Percentiles rank a stretch among this genome's conserved stretches.
These are phyloP conservation scores for Linnemannia hyalina DNA, from an alignment of 192 early-diverging fungal species.

Conservation along the genomic window DNA sequence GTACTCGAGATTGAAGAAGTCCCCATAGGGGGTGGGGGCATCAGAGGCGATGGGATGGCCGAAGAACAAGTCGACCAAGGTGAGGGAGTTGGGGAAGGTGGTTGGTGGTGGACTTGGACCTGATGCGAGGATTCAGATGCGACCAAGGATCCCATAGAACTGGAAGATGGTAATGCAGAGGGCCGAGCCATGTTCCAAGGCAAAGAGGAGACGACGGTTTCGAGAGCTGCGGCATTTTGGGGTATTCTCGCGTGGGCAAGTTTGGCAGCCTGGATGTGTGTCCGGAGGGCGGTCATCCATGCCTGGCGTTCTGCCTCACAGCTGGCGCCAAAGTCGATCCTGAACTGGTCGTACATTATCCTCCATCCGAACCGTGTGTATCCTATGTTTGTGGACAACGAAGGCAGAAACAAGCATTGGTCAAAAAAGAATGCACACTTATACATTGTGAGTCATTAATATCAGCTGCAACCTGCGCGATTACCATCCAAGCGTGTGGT, in stretches of 20 bases:
- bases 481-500: conserved; percentile 42
- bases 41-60: conserved; percentile 36
- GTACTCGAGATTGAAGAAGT: conserved; percentile 9
- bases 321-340: conserved; percentile 68
- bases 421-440: background rate
- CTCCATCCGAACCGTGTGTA: conserved; percentile 46
- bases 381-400: conserved; percentile 5
- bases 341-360: conserved; percentile 53
- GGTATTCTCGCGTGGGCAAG: conserved; percentile 20
- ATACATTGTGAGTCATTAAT: background rate
- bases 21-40: conserved; percentile 26
- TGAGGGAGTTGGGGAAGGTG: conserved; percentile 17
- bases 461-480: background rate
- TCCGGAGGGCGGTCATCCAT: conserved; percentile 64
- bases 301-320: conserved; percentile 66
- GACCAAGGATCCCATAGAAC: background rate
- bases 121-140: background rate
- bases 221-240: conserved; percentile 1
- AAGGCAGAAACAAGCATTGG: background rate
- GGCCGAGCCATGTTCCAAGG: conserved; percentile 27
- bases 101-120: conserved; percentile 1
- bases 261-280: conserved; percentile 61
- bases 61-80: conserved; percentile 41
- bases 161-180: background rate
- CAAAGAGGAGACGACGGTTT: conserved; percentile 25